A percentile compares a stretch with the other conserved stretches of the same genome.
Conservation (phyloP, 768 basidiomycete species). For the Mycena sanguinolenta region DNA sequence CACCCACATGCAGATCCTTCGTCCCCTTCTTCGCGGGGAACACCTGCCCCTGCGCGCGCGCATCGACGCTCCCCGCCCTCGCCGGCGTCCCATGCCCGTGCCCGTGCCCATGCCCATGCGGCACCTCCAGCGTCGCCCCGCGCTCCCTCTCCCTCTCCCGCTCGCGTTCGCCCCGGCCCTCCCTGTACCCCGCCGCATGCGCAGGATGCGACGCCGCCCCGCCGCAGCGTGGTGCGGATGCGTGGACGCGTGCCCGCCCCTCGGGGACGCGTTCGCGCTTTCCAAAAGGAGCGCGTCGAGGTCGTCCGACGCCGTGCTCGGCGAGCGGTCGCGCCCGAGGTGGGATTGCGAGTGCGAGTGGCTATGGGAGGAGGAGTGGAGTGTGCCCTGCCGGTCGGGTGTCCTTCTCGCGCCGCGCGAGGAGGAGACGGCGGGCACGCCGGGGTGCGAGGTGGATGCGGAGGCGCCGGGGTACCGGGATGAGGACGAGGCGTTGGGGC, state of each 20-base stretch:
- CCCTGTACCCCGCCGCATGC: too few species aligned
- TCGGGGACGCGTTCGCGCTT: constrained; percentile 27
- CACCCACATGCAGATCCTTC: background rate
- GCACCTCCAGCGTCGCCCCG: too few species aligned
- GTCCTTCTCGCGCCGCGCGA: background rate
- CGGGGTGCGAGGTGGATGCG: too few species aligned
- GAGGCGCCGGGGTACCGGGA: background rate
- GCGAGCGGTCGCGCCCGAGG: background rate
- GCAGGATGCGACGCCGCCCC: background rate
- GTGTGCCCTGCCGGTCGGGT: background rate
- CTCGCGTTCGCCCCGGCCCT: background rate
- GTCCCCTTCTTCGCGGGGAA: too few species aligned
- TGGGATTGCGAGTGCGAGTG: background rate
- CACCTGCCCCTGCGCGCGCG: background rate
- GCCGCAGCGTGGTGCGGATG: background rate
- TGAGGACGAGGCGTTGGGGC: too few species aligned
- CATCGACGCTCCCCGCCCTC: constrained; percentile 1
- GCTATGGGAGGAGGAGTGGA: background rate
- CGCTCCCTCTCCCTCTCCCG: background rate
- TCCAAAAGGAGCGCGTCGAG: constrained; percentile 32
- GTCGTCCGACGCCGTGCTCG: constrained; percentile 32
- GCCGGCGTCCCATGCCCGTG: constrained; percentile 5
- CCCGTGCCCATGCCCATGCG: background rate
- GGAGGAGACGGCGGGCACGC: background rate
- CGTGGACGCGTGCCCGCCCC: constrained; percentile 25